Percentiles rank a stretch among this genome's conserved stretches.
These are phyloP conservation scores for Cadophora sp. DNA, from an alignment of 2,329 filamentous ascomycete species.

Conservation along the genomic window DNA sequence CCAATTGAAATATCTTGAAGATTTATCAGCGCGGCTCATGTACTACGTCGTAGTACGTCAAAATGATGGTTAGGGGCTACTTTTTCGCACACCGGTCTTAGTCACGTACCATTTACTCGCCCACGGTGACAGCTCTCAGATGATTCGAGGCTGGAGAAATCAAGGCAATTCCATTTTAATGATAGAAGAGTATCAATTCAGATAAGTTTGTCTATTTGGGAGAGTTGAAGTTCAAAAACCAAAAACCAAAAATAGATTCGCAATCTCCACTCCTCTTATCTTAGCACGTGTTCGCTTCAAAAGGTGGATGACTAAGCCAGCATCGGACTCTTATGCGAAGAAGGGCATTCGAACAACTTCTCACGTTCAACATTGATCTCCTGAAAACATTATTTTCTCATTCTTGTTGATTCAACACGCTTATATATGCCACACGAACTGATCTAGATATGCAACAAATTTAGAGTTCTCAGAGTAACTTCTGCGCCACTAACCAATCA, in stretches of 20 bases:
- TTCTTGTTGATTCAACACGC: no score
- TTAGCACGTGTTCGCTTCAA: conserved; percentile 24
- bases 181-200: background rate
- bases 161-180: conserved; percentile 7
- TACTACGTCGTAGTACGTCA: background rate
- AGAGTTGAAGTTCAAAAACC: background rate
- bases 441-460: background rate
- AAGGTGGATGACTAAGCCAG: conserved; percentile 13
- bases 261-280: conserved; percentile 29
- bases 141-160: background rate
- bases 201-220: background rate
- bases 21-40: background rate
- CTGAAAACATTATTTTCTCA: no score
- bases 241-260: conserved; percentile 26
- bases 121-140: background rate
- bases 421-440: no score
- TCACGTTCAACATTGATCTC: no score
- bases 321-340: no score
- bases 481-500: no score
- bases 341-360: no score
- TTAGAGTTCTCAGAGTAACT: no score
- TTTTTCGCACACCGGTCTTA: conserved; percentile 3
- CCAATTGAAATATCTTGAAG: background rate
- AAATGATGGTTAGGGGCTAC: background rate
- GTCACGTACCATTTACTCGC: background rate